phyloP scores from a whole-genome alignment of 2,329 filamentous ascomycete species.

The Cordyceps sp. region DNA sequence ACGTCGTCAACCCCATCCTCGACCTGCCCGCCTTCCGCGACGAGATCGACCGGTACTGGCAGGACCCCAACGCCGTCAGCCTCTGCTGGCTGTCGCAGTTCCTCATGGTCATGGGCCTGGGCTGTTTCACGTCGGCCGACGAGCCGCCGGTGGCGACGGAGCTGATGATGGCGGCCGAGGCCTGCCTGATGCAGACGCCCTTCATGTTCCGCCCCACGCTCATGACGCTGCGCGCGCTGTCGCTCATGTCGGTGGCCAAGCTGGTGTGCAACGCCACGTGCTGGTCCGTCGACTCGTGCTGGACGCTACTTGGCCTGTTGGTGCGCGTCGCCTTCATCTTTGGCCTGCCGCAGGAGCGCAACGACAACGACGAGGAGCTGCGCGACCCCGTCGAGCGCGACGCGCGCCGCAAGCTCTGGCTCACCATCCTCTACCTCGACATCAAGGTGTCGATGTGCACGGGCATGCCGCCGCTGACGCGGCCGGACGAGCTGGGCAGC shows the following conservation, averaged over 20 bases:
- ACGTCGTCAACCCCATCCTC: slow-evolving; percentile 17
- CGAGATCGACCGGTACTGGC: slow-evolving; percentile 16
- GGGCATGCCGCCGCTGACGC: slow-evolving; percentile 17
- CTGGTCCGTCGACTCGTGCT: slow-evolving; percentile 19
- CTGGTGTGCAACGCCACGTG: slow-evolving; percentile 19
- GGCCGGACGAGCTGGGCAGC: slow-evolving; percentile 13
- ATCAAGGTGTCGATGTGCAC: slow-evolving; percentile 18
- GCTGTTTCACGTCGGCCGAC: slow-evolving; percentile 14
- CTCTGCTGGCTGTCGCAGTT: slow-evolving; percentile 17
- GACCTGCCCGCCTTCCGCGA: slow-evolving; percentile 12
- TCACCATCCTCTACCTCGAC: slow-evolving; percentile 19
- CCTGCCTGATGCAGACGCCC: slow-evolving; percentile 19
- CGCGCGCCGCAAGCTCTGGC: slow-evolving; percentile 14
- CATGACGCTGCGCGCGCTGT: slow-evolving; percentile 13
- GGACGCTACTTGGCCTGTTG: slow-evolving; percentile 17
- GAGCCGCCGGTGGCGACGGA: slow-evolving; percentile 16
- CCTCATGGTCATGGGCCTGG: slow-evolving; percentile 18
- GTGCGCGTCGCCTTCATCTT: slow-evolving; percentile 17
- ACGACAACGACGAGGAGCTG: slow-evolving; percentile 8
- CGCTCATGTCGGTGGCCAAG: slow-evolving; percentile 18
- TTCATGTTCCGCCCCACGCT: slow-evolving; percentile 20
- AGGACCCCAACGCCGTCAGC: slow-evolving; percentile 11
- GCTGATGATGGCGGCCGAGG: slow-evolving; percentile 19
- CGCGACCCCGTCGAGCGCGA: slow-evolving; percentile 10
- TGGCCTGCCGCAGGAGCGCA: slow-evolving; percentile 15